Base-by-base conservation (phyloP, 768 basidiomycete species). In the Cystoderma amianthinum region DNA sequence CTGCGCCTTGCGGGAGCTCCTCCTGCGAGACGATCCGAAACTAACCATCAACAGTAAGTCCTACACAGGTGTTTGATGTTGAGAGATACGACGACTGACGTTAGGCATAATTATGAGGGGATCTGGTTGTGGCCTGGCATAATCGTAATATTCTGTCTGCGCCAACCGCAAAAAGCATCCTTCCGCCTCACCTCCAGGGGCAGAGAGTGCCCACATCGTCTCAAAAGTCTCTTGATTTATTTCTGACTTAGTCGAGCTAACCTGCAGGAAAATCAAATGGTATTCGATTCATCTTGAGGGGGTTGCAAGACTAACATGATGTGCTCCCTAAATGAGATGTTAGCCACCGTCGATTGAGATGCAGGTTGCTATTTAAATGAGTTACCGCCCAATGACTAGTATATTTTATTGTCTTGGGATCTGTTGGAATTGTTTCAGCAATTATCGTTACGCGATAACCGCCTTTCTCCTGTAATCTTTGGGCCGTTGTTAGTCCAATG, bases 211-310 rank as follows among this genome's bases (percentile, higher is more conserved):
- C 83, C 83, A 87, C 74, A 91, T 76, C 3, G 61, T 64, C n/a
- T 80, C 58, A 57, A 92, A 88, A 1, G 86, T 90, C 44, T 79
- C 80, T 41, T 71, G 62, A 53, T 89, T 84, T 48, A 87, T 65
- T 10, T 64, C 85, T 90, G 32, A 28, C n/a, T 7, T n/a, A n/a
- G n/a, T n/a, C n/a, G n/a, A n/a, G n/a, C n/a, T n/a, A n/a, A n/a
- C n/a, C n/a, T n/a, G n/a, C n/a, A n/a, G 25, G 25, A 7, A 28
- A 7, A n/a, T n/a, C 25, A 28, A 7, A 28, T 7, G 25, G 7
- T 28, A n/a, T 28, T n/a, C 7, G 25, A 28, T 28, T 7, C n/a
- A 28, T 28, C n/a, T n/a, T 7, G 25, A 28, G 25, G 44, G 52
- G 44, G 80, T 68, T 1, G 75, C 73, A 13, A 67, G 58, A 35